Evolutionary conservation across 257 asterid genomes (phyloP), one percentile per base, ranked within the genome.

Genomic region (Solanum chilense): DNA sequence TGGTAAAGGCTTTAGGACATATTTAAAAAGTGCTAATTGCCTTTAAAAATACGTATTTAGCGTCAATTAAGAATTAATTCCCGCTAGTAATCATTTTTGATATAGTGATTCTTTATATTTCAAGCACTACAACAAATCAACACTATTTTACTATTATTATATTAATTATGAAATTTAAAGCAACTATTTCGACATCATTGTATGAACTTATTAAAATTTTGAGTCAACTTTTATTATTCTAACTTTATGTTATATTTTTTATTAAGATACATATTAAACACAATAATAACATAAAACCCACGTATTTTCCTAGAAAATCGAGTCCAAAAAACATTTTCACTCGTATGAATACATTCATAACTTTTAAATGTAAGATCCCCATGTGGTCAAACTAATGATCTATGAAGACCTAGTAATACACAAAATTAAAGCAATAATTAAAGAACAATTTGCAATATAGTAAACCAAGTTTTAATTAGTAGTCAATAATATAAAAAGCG

Each of bases 271-370:
- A 11, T 68, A 13, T 12, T 12, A 27, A 68, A 68, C 9, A 27
- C 23, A 29, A 14, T 1, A 27, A 6, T 0, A 58, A 7, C 3
- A 69, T 7, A 8, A 29, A 29, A 29, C 0, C 0, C 6, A 69
- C 39, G 7, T 7, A 29, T 69, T 29, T 56, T 56, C 4, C 12
- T 3, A 56, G 0, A 56, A 56, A 56, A 20, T 11, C 2, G 1
- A 4, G 12, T 56, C 64, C 0, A 3, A 56, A 56, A 3, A 14
- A 12, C 23, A 69, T 69, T 69, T 68, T 69, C 39, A 29, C 20
- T 29, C 44, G 3, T 33, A 33, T 18, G 25, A 18, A 71, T 35
- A 33, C 23, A 37, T 23, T 1, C 7, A 33, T 18, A 71, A 33
- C 10, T 23, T 35, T 71, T 71, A 1, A 18, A 18, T 71, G 18